Evolutionary conservation across 805 yeast species (phyloP).

Genomic region (Cyberlindnera mrakii): DNA sequence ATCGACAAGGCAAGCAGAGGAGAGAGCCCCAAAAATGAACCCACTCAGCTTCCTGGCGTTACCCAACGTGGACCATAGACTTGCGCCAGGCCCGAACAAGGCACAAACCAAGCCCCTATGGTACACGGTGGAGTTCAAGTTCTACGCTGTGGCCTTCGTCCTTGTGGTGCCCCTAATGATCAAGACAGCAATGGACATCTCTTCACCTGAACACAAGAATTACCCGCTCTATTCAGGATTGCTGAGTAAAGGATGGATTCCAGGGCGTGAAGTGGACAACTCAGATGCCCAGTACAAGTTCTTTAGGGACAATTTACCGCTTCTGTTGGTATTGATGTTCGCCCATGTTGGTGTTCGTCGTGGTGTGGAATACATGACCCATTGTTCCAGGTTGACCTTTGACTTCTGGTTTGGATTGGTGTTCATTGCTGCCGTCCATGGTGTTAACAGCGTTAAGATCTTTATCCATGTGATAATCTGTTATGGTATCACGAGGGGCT

Average conservation of each 20-base stretch:
- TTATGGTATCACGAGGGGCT: constrained; percentile 41
- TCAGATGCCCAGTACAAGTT: constrained; percentile 86
- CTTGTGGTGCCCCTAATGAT: constrained; percentile 79
- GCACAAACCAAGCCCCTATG: constrained; percentile 46
- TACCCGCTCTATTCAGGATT: constrained; percentile 56
- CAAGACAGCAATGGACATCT: constrained; percentile 75
- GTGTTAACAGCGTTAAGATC: constrained; percentile 62
- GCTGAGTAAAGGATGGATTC: constrained; percentile 79
- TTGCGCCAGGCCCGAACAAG: constrained; percentile 17
- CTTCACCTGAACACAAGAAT: constrained; percentile 68
- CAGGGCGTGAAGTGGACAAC: constrained; percentile 87
- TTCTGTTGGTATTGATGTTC: constrained; percentile 48
- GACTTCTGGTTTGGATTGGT: constrained; percentile 68
- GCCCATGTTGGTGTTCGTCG: constrained; percentile 51
- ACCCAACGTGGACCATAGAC: constrained; percentile 37
- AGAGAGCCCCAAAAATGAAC: neutral
- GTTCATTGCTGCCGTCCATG: constrained; percentile 73
- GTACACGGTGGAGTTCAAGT: constrained; percentile 67
- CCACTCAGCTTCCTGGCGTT: constrained; percentile 26
- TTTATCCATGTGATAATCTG: constrained; percentile 49
- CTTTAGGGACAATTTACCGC: constrained; percentile 72
- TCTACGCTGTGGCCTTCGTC: constrained; percentile 59
- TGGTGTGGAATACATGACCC: constrained; percentile 12
- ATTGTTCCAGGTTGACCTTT: constrained; percentile 45
- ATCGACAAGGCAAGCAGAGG: neutral